These are phyloP conservation scores for Dendrobium chrysotoxum DNA, from an alignment of 106 monocot genomes.

Conservation along the genomic window DNA sequence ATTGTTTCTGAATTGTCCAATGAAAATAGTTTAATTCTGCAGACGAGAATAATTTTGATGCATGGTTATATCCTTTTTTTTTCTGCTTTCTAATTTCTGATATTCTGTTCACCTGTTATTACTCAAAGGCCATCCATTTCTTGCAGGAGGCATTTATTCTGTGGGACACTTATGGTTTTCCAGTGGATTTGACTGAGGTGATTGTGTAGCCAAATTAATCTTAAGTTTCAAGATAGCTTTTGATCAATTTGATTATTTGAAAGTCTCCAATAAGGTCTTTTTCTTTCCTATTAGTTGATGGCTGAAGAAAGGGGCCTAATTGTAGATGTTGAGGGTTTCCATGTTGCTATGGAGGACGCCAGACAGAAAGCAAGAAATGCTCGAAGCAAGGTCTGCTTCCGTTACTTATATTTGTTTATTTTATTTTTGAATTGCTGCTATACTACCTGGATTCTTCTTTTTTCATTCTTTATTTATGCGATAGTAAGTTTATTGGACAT, in stretches of 20 bases:
- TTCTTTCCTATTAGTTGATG: conserved; percentile 60
- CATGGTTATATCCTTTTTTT: background rate
- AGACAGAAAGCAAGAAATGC: conserved; percentile 94
- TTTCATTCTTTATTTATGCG: background rate
- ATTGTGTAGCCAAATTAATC: background rate
- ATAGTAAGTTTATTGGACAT: background rate
- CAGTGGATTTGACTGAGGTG: conserved; percentile 95
- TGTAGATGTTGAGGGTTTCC: conserved; percentile 83
- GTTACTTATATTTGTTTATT: background rate
- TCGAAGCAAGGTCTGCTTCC: conserved; percentile 54
- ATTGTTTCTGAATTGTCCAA: too few species aligned
- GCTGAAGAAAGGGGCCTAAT: conserved; percentile 82
- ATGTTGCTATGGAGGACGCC: conserved; percentile 88
- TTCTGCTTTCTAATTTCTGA: background rate
- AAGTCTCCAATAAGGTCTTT: background rate
- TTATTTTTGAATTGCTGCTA: background rate
- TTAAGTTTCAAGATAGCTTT: background rate
- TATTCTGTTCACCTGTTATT: background rate
- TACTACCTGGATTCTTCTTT: background rate
- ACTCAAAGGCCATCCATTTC: conserved; percentile 1
- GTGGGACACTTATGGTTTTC: conserved; percentile 97
- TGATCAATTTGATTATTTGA: background rate
- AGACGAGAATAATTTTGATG: background rate
- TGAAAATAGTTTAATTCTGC: background rate
- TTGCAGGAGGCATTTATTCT: conserved; percentile 91